A percentile compares a stretch with the other conserved stretches of the same genome.
These are phyloP conservation scores for Penicillium carneum DNA, from an alignment of 2,329 filamentous ascomycete species.

Conservation along the genomic window DNA sequence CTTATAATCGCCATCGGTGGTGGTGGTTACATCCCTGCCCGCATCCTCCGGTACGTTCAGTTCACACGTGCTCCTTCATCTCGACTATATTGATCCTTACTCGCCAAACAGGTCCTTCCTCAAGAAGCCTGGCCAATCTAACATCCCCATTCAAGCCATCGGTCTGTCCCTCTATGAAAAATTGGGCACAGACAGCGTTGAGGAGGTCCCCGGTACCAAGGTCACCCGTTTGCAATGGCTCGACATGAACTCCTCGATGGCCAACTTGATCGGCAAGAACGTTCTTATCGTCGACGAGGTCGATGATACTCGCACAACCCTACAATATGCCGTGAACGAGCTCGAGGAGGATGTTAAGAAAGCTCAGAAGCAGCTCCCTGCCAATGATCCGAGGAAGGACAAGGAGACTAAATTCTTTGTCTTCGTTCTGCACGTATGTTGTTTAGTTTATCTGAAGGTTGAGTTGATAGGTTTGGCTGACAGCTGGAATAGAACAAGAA, in stretches of 20 bases:
- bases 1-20: slow-evolving; percentile 99
- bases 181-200: slow-evolving; percentile 59
- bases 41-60: slow-evolving; percentile 76
- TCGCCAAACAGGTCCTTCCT: slow-evolving; percentile 74
- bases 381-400: slow-evolving; percentile 71
- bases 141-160: slow-evolving; percentile 99
- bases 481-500: slow-evolving; percentile 80
- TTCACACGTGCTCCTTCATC: neutral
- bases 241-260: slow-evolving; percentile 85
- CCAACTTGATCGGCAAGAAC: slow-evolving; percentile 87
- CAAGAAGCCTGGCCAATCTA: slow-evolving; percentile 82
- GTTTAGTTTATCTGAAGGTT: neutral
- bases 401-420: slow-evolving; percentile 89
- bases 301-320: slow-evolving; percentile 90
- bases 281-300: slow-evolving; percentile 94
- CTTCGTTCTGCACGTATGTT: slow-evolving; percentile 88
- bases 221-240: slow-evolving; percentile 99
- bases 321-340: slow-evolving; percentile 92
- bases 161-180: slow-evolving; percentile 95
- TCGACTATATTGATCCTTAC: slow-evolving; percentile 1
- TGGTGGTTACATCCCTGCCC: slow-evolving; percentile 93
- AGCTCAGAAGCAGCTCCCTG: slow-evolving; percentile 76
- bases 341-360: slow-evolving; percentile 91
- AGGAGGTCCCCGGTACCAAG: slow-evolving; percentile 86
- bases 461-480: slow-evolving; percentile 4